Percentiles rank a stretch among this genome's conserved stretches.
Evolutionary conservation across 164 flowering plant species (phyloP).

Genomic region (Vitis rupestris): DNA sequence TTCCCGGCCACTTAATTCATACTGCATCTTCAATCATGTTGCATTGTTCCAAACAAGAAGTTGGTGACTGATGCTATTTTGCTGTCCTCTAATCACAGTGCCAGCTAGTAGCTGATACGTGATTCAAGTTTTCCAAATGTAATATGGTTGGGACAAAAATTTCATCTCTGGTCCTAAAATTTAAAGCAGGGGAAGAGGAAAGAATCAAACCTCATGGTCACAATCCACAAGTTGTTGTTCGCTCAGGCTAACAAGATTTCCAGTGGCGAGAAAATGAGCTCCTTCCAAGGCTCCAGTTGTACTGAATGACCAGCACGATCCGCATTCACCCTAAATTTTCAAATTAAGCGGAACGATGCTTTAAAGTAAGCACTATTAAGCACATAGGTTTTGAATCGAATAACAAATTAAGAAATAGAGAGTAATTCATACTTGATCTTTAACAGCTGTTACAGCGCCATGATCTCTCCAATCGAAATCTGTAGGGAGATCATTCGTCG

Average conservation of each 20-base stretch:
- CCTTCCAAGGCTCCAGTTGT: constrained; percentile 92
- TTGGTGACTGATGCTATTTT: too few relatives aligned
- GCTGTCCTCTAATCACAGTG: too few relatives aligned
- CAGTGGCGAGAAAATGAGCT: constrained; percentile 74
- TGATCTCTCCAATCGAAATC: constrained; percentile 96
- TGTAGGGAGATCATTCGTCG: constrained; percentile 69
- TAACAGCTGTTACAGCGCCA: constrained; percentile 87
- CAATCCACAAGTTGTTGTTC: constrained; percentile 98
- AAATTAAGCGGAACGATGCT: background rate
- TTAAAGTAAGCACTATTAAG: background rate
- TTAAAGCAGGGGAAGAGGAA: background rate
- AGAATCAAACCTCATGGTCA: constrained; percentile 74
- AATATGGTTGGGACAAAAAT: too few relatives aligned
- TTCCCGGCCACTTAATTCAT: too few relatives aligned
- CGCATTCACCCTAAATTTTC: constrained; percentile 73
- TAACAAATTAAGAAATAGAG: background rate
- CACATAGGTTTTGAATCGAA: too few relatives aligned
- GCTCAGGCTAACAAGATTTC: constrained; percentile 81
- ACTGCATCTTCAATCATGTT: too few relatives aligned
- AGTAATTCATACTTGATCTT: constrained; percentile 64
- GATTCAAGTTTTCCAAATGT: too few relatives aligned
- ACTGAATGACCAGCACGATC: constrained; percentile 97
- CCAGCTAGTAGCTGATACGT: too few relatives aligned
- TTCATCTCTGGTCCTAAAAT: too few relatives aligned
- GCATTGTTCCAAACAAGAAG: too few relatives aligned